Evolutionary conservation across 345 rosid species (phyloP).

Genomic region (Dipteronia dyeriana): DNA sequence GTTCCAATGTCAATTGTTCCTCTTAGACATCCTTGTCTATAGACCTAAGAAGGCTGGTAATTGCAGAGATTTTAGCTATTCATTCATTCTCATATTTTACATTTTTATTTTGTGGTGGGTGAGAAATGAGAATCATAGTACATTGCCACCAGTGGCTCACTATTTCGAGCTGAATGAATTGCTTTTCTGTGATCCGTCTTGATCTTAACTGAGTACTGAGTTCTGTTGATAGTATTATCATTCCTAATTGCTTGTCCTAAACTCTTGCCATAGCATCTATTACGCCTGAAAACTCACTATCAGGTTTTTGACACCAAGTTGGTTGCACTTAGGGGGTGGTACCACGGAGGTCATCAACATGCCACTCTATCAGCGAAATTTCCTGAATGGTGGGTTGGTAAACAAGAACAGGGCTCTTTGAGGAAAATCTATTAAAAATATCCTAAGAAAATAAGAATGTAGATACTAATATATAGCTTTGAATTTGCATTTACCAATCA

Average conservation of each 20-base stretch:
- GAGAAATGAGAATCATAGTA: too few relatives aligned
- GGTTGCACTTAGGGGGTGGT: background rate
- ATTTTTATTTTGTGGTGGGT: background rate
- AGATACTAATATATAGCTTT: background rate
- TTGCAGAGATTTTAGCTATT: background rate
- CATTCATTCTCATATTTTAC: background rate
- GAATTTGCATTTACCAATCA: background rate
- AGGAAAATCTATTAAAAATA: background rate
- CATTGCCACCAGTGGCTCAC: too few relatives aligned
- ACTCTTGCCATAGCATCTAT: background rate
- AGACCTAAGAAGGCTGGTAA: background rate
- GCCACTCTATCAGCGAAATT: background rate
- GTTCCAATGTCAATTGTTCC: background rate
- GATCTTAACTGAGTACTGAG: background rate
- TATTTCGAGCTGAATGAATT: too few relatives aligned
- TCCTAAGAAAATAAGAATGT: background rate
- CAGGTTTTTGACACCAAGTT: background rate
- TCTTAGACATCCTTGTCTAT: background rate
- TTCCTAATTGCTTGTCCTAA: background rate
- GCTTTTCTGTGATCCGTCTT: too few relatives aligned
- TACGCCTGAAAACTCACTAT: background rate
- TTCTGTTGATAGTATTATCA: background rate
- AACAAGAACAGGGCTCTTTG: background rate
- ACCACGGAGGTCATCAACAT: background rate
- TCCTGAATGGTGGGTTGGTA: background rate